Evolutionary conservation across 441 rosid species (phyloP).

Genomic region (Eutrema salsugineum): DNA sequence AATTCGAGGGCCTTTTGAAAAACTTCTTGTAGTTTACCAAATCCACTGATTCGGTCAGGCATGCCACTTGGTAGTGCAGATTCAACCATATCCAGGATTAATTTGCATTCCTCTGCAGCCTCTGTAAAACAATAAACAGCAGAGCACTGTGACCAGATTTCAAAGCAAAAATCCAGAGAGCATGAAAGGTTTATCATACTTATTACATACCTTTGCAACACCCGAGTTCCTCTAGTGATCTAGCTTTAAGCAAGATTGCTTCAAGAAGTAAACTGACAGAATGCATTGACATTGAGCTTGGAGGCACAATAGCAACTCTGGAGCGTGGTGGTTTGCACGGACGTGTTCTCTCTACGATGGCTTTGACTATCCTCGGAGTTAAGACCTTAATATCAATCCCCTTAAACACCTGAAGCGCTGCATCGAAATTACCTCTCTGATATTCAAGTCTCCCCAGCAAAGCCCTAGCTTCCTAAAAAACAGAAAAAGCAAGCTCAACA

Average conservation of each 20-base stretch:
- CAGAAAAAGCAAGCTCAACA: neutral
- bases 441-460: slow-evolving; percentile 90
- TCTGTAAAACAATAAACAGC: slow-evolving; percentile 41
- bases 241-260: slow-evolving; percentile 83
- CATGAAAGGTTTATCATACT: neutral
- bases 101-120: slow-evolving; percentile 87
- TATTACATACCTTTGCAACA: slow-evolving; percentile 46
- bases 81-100: slow-evolving; percentile 69
- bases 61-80: slow-evolving; percentile 72
- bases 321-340: slow-evolving; percentile 53
- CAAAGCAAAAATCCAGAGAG: neutral
- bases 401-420: slow-evolving; percentile 94
- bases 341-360: slow-evolving; percentile 60
- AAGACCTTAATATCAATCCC: slow-evolving; percentile 76
- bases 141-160: neutral
- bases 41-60: slow-evolving; percentile 50
- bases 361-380: slow-evolving; percentile 62
- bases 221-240: slow-evolving; percentile 71
- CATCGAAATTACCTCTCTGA: slow-evolving; percentile 88
- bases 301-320: slow-evolving; percentile 44
- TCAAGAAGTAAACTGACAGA: slow-evolving; percentile 85
- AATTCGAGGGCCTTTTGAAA: slow-evolving; percentile 78
- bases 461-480: slow-evolving; percentile 89
- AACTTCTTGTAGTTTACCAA: slow-evolving; percentile 72
- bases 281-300: slow-evolving; percentile 74